These are phyloP conservation scores for Triticum urartu DNA, from an alignment of 176 grass and related monocot genomes.

Conservation along the genomic window DNA sequence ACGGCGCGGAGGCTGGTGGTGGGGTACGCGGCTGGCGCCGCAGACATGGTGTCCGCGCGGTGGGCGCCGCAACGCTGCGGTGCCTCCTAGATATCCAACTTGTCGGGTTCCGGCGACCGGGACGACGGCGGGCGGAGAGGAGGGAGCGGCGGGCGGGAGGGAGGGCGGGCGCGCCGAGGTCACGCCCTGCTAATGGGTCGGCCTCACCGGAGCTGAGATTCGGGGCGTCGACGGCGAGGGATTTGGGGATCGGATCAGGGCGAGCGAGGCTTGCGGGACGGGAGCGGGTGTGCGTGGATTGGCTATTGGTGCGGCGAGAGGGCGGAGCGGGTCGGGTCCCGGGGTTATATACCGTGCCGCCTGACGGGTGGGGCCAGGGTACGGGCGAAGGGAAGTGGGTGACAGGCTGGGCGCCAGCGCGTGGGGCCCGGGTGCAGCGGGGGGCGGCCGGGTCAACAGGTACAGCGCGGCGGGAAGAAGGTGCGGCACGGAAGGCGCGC, in stretches of 20 bases:
- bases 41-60: slow-evolving; percentile 64
- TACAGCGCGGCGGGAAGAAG: slow-evolving; percentile 10
- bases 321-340: background rate
- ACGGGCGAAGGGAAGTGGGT: background rate
- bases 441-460: background rate
- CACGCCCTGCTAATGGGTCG: slow-evolving; percentile 3
- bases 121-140: background rate
- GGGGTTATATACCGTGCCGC: background rate
- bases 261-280: background rate
- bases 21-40: slow-evolving; percentile 53
- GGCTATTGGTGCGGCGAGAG: slow-evolving; percentile 3
- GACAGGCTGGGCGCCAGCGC: background rate
- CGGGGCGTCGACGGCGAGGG: background rate
- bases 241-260: slow-evolving; percentile 22
- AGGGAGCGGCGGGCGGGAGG: too few relatives aligned
- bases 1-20: slow-evolving; percentile 48
- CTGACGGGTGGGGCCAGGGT: slow-evolving; percentile 21
- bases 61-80: slow-evolving; percentile 31
- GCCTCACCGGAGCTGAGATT: background rate
- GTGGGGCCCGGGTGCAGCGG: background rate
- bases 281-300: background rate
- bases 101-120: slow-evolving; percentile 29
- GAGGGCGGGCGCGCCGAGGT: background rate
- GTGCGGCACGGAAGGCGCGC: slow-evolving; percentile 29
- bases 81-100: slow-evolving; percentile 45